Conservation (phyloP, 257 asterid genomes). For the Solanum pinnatisectum region DNA sequence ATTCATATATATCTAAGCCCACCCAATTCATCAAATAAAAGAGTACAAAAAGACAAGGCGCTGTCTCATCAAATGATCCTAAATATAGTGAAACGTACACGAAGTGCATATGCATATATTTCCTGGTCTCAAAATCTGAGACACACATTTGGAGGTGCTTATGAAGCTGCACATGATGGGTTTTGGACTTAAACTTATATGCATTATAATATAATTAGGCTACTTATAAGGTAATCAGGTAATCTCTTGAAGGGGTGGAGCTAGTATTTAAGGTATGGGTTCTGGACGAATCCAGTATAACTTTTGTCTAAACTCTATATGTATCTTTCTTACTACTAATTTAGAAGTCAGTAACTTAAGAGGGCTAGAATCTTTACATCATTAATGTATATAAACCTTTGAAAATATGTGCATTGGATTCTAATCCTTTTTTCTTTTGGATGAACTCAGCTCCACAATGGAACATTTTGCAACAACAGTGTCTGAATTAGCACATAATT, state of each 20-base stretch:
- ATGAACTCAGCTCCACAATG: slow-evolving; percentile 48
- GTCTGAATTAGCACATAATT: slow-evolving; percentile 42
- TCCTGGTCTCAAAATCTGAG: background rate
- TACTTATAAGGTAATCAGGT: background rate
- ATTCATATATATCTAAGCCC: background rate
- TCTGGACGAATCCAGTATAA: background rate
- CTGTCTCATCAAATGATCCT: background rate
- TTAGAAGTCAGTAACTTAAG: background rate
- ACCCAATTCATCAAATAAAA: background rate
- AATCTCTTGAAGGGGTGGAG: background rate
- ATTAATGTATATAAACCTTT: background rate
- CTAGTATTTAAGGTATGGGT: no score
- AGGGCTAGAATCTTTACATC: background rate
- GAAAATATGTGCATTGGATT: background rate
- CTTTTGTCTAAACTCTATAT: background rate
- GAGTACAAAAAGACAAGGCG: background rate
- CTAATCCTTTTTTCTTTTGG: background rate
- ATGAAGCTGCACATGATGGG: background rate
- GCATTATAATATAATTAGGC: no score
- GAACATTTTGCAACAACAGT: slow-evolving; percentile 40
- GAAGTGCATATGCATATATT: background rate
- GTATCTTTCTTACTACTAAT: background rate
- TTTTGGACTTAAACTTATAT: background rate
- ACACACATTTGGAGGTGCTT: background rate
- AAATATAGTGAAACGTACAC: background rate